phyloP scores from a whole-genome alignment of 2,329 filamentous ascomycete genomes.

The Bipolaris gigantea region DNA sequence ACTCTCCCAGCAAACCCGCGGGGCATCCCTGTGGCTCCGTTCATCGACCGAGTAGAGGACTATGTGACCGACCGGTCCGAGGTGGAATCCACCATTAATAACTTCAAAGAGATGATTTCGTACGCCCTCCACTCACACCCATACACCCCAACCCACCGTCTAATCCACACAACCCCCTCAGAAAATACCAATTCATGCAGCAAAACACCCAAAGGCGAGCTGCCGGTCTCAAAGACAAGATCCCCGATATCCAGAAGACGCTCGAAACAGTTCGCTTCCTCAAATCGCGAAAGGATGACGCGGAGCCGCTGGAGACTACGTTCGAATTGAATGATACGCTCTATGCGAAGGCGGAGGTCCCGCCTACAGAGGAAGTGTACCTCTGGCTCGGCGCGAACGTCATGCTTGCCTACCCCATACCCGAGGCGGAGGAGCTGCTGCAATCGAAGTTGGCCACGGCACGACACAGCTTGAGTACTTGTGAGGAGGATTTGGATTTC shows the following conservation, averaged over 20 bases:
- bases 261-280: slow-evolving; percentile 88
- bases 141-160: background rate
- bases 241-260: slow-evolving; percentile 96
- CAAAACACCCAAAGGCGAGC: slow-evolving; percentile 84
- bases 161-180: slow-evolving; percentile 43
- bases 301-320: slow-evolving; percentile 80
- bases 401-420: slow-evolving; percentile 92
- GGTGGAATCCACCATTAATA: slow-evolving; percentile 78
- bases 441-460: slow-evolving; percentile 76
- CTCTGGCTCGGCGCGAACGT: slow-evolving; percentile 98
- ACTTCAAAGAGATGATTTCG: slow-evolving; percentile 93
- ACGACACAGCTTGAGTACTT: slow-evolving; percentile 78
- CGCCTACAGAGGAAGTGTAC: slow-evolving; percentile 86
- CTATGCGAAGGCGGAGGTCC: slow-evolving; percentile 82
- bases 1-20: slow-evolving; percentile 42
- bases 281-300: slow-evolving; percentile 69
- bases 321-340: slow-evolving; percentile 97
- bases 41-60: slow-evolving; percentile 63
- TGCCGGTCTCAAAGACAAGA: slow-evolving; percentile 84
- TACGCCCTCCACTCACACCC: slow-evolving; percentile 47
- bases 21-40: slow-evolving; percentile 12
- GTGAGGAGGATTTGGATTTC: slow-evolving; percentile 95
- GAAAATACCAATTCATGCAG: slow-evolving; percentile 99
- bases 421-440: slow-evolving; percentile 80
- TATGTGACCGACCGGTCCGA: slow-evolving; percentile 78